Evolutionary conservation across 345 rosid genomes (phyloP), one percentile per base, ranked within the genome.

Genomic region (Eucalyptus guilfoylei): DNA sequence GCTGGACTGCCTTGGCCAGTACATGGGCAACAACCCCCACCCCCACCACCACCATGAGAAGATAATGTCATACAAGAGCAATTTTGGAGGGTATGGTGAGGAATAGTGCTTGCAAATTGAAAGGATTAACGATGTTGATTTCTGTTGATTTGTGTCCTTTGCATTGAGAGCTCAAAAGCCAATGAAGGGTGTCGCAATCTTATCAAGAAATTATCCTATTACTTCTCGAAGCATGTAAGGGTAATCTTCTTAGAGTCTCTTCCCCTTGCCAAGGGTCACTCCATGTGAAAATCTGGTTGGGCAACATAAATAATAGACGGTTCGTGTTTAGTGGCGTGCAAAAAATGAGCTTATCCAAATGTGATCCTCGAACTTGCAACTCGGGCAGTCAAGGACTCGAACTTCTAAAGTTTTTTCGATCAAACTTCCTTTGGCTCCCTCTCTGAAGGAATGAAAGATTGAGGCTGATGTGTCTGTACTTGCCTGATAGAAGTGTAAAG

Each of bases 1-100:
- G 92, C 49, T 95, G 91, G 94, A 93, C 86, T 91, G 89, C 47
- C 69, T 95, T 48, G 64, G 94, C 88, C 94, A 93, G 47, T 81
- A 91, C 87, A 72, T 89, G 88, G 92, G 85, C 32, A 89, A 26
- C 86, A 85, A 87, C 45, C 89, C 52, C 45, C 40, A 49, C n/a
- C 88, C 32, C 34, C 32, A 17, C 28, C 34, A 87, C 50, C 49
- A 40, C 26, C 32, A 42, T 58, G 26, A 49, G 81, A 21, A 72
- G 81, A 72, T 72, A 19, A 72, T 72, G 81, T 21, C 45, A 6
- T 24, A 37, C 45, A 40, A 21, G 83, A 21, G 28, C 83, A 76
- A 76, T 40, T 21, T 76, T 37, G 28, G 47, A 21, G 83, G 83
- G 24, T 76, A 76, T 37, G 83, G 47, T 76, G 83, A 76, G 23